Conservation (phyloP, 805 yeast genomes). For the Clavispora asparagi region DNA sequence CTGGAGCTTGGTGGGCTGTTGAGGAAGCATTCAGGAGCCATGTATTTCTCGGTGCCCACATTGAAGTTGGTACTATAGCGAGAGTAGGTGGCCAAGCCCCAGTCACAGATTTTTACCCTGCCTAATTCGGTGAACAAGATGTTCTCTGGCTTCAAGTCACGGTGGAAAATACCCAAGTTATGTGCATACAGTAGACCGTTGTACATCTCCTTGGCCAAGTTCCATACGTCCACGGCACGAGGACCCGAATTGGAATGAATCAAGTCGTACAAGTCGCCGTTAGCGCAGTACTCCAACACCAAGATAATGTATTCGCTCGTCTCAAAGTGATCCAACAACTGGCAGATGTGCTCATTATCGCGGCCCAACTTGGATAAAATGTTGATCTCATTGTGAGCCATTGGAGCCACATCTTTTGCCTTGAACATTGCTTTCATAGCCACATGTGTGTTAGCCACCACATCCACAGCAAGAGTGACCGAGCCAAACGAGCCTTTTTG, state of each 20-base stretch:
- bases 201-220: constrained; percentile 45
- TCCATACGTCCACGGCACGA: constrained; percentile 25
- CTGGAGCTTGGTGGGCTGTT: constrained; percentile 9
- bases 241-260: constrained; percentile 22
- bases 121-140: constrained; percentile 49
- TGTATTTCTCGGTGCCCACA: constrained; percentile 56
- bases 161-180: constrained; percentile 54
- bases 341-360: constrained; percentile 50
- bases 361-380: constrained; percentile 34
- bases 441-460: constrained; percentile 26
- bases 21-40: constrained; percentile 49
- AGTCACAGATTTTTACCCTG: constrained; percentile 60
- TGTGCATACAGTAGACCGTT: constrained; percentile 54
- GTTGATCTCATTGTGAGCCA: constrained; percentile 53
- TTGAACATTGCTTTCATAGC: constrained; percentile 54
- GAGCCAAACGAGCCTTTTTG: constrained; percentile 61
- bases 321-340: constrained; percentile 53
- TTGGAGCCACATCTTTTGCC: constrained; percentile 34
- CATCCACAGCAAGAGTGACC: constrained; percentile 50
- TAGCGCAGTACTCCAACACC: constrained; percentile 61
- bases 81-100: constrained; percentile 57
- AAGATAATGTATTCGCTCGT: constrained; percentile 47
- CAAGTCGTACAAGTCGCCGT: constrained; percentile 65
- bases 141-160: constrained; percentile 75
- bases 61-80: constrained; percentile 25